A percentile compares a stretch with the other conserved stretches of the same genome.
Conservation (phyloP, 2,329 filamentous ascomycete species). For the Neopestalotiopsis clavispora region DNA sequence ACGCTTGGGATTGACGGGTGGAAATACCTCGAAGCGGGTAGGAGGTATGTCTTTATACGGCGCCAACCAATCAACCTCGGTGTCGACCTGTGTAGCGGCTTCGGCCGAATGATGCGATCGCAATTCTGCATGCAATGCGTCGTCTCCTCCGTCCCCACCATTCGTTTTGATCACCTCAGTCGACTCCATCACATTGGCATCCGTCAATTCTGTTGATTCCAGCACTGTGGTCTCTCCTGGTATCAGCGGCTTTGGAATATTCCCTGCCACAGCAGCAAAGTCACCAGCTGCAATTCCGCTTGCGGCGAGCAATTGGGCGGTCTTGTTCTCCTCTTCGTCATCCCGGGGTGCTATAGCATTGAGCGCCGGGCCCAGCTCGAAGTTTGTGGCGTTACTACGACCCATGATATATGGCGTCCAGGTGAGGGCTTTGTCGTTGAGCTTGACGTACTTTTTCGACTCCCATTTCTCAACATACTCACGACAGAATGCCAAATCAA, state of each 20-base stretch:
- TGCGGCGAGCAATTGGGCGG: slow-evolving; percentile 35
- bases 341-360: slow-evolving; percentile 89
- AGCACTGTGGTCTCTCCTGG: slow-evolving; percentile 35
- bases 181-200: slow-evolving; percentile 29
- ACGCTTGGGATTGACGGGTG: slow-evolving; percentile 61
- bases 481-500: slow-evolving; percentile 84
- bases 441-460: slow-evolving; percentile 82
- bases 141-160: slow-evolving; percentile 31
- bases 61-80: slow-evolving; percentile 47
- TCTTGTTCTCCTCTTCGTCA: slow-evolving; percentile 62
- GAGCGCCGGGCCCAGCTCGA: slow-evolving; percentile 80
- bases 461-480: slow-evolving; percentile 91
- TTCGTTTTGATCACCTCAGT: slow-evolving; percentile 30
- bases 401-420: slow-evolving; percentile 99
- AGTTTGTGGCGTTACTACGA: slow-evolving; percentile 78
- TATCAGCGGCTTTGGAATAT: slow-evolving; percentile 35
- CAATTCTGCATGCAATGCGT: slow-evolving; percentile 25
- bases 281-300: slow-evolving; percentile 37
- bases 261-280: slow-evolving; percentile 28
- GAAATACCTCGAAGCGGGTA: slow-evolving; percentile 79
- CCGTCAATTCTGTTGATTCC: slow-evolving; percentile 45
- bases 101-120: slow-evolving; percentile 22
- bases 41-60: slow-evolving; percentile 66
- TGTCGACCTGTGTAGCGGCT: slow-evolving; percentile 29
- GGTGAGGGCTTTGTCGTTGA: slow-evolving; percentile 79